Evolutionary conservation across 2,329 filamentous ascomycete species (phyloP), one percentile per base, ranked within the genome.

Genomic region (Eurotiales sp.): DNA sequence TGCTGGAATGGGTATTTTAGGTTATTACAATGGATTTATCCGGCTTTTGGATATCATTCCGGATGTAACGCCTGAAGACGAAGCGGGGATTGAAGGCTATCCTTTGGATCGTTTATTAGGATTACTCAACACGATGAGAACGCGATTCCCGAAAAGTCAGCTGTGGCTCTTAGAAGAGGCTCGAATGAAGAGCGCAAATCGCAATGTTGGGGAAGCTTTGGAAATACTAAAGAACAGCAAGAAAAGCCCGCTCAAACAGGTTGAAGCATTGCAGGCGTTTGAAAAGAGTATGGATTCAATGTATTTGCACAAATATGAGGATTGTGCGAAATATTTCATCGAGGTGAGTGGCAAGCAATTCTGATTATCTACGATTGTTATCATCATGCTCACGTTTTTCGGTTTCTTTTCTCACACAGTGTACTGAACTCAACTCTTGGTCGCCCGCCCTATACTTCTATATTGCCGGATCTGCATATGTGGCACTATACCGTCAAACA

Each of bases 121-220:
- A 2, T 76, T 97, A 1, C 78, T 97, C 1, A 73, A 73, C 0
- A 80, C 84, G 23, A 93, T 96, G 87, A 81, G 88, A 40, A 63
- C 71, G 19, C 82, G 86, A 2, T 96, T 95, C 62, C 90, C 91
- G 0, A 82, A 89, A 47, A 91, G 87, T 43, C 81, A 86, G 41
- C 78, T 97, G 8, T 99, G 92, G 92, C 77, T 86, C 14, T 75
- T 97, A 2, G 92, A 97, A 68, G 88, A 96, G 72, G 87, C 90
- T 1, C 80, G 91, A 22, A 85, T 90, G 75, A 72, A 84, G 23
- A 83, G 85, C 7, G 83, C 83, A 30, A 82, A 85, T 47, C 80
- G 81, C 32, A 72, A 86, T 42, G 73, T 96, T 0, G 75, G 82
- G 25, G 78, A 80, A 27, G 86, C 90, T 0, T 74, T 96, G 34